These are phyloP conservation scores for Fusarium aywerte DNA, from an alignment of 2,329 filamentous ascomycete genomes.

Conservation along the genomic window DNA sequence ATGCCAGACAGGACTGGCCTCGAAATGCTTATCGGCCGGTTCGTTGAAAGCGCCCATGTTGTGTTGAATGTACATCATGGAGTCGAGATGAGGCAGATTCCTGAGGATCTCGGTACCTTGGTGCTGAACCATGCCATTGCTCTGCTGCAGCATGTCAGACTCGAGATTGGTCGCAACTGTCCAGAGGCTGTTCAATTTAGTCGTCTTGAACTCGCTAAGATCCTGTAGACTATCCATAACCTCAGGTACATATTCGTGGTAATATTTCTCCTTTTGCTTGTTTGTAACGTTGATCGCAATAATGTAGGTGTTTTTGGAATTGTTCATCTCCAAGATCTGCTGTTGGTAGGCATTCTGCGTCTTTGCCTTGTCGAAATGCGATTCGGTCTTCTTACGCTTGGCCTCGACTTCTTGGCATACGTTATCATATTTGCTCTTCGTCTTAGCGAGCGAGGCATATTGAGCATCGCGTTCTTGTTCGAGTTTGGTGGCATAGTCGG, in stretches of 20 bases:
- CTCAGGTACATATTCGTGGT: slow-evolving; percentile 95
- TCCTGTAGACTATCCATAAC: slow-evolving; percentile 93
- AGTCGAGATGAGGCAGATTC: slow-evolving; percentile 90
- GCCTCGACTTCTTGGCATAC: slow-evolving; percentile 95
- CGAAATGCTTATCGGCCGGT: slow-evolving; percentile 84
- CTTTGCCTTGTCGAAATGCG: slow-evolving; percentile 93
- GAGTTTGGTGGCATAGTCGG: slow-evolving; percentile 87
- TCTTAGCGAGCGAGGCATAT: slow-evolving; percentile 87
- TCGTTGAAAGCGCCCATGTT: slow-evolving; percentile 87
- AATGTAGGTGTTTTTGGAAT: slow-evolving; percentile 97
- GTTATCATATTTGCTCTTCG: slow-evolving; percentile 91
- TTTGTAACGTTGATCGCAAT: slow-evolving; percentile 97
- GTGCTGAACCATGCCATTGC: slow-evolving; percentile 76
- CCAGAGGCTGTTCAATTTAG: slow-evolving; percentile 89
- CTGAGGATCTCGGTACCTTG: slow-evolving; percentile 84
- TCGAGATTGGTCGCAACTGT: slow-evolving; percentile 82
- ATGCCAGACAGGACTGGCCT: slow-evolving; percentile 96
- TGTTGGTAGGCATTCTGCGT: slow-evolving; percentile 92
- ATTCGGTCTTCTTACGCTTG: slow-evolving; percentile 93
- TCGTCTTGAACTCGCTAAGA: slow-evolving; percentile 86
- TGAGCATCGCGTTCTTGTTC: slow-evolving; percentile 88
- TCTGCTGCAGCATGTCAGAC: slow-evolving; percentile 78
- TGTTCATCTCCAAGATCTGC: slow-evolving; percentile 94
- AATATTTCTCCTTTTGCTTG: slow-evolving; percentile 97
- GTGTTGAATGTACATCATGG: slow-evolving; percentile 97